phyloP scores from a whole-genome alignment of 73 alveolate genomes.

The Breviolum minutum region DNA sequence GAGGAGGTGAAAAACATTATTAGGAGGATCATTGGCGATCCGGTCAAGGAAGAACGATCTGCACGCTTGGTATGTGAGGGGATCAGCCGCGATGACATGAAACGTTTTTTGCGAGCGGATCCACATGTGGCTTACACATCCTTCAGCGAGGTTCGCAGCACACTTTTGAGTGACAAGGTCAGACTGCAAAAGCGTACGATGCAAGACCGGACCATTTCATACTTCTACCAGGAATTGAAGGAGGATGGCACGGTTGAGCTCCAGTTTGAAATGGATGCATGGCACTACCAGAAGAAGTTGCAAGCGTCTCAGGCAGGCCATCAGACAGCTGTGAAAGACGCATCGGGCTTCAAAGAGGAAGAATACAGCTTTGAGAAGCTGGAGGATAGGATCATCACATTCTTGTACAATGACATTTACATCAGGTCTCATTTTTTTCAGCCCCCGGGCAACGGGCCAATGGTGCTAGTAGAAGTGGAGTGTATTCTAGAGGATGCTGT shows the following conservation, averaged over 20 bases:
- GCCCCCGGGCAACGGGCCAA: background rate
- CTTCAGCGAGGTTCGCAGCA: slow-evolving; percentile 47
- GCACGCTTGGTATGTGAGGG: slow-evolving; percentile 35
- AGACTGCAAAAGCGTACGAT: slow-evolving; percentile 37
- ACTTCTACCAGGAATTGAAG: slow-evolving; percentile 57
- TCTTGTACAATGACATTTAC: slow-evolving; percentile 72
- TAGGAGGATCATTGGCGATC: slow-evolving; percentile 47
- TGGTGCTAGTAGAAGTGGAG: slow-evolving; percentile 35
- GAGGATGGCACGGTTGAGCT: slow-evolving; percentile 50
- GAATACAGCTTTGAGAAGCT: background rate
- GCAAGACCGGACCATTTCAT: slow-evolving; percentile 52
- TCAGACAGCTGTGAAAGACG: slow-evolving; percentile 62
- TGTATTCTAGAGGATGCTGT: slow-evolving; percentile 2
- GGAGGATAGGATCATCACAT: slow-evolving; percentile 55
- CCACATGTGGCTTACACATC: slow-evolving; percentile 54
- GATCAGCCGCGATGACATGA: slow-evolving; percentile 54
- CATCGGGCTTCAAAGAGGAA: background rate
- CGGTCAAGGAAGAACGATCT: background rate
- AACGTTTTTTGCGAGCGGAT: slow-evolving; percentile 37
- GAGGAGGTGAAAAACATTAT: slow-evolving; percentile 65
- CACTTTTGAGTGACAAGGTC: slow-evolving; percentile 52
- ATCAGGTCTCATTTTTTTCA: slow-evolving; percentile 38
- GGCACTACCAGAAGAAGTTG: slow-evolving; percentile 78
- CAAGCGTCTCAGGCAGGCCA: slow-evolving; percentile 64
- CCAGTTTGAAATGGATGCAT: slow-evolving; percentile 60